These are phyloP conservation scores for Pontederia crassipes DNA, from an alignment of 176 grass and related monocot genomes.

Conservation along the genomic window DNA sequence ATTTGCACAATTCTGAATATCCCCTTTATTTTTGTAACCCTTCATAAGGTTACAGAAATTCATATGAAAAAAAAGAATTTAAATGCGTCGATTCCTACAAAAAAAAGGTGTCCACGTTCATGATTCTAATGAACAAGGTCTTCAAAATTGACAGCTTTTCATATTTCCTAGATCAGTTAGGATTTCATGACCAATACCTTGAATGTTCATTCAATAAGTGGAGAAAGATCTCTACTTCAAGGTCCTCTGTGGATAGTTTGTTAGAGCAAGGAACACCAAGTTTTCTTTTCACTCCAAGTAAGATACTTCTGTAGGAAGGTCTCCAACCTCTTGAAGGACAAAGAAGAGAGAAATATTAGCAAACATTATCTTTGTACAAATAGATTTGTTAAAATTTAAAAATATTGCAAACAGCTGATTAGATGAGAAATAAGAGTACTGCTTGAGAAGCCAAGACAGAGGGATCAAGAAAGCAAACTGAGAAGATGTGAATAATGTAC, in stretches of 20 bases:
- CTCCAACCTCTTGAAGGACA: conserved; percentile 56
- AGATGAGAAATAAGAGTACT: no score
- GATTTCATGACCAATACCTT: conserved; percentile 31
- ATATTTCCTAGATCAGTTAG: neutral
- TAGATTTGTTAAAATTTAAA: neutral
- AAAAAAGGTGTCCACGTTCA: no score
- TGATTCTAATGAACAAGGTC: no score
- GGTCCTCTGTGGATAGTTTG: conserved; percentile 71
- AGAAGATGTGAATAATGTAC: no score
- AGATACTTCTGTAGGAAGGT: conserved; percentile 67
- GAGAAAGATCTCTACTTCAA: conserved; percentile 95
- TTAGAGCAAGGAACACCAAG: conserved; percentile 57
- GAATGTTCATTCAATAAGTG: conserved; percentile 79
- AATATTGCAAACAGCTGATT: neutral
- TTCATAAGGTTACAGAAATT: no score
- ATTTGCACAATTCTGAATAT: no score
- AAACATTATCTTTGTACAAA: neutral
- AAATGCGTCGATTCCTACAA: no score
- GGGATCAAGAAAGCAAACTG: no score
- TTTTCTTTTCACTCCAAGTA: conserved; percentile 66
- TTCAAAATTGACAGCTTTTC: no score
- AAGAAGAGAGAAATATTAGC: conserved; percentile 1
- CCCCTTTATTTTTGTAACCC: no score
- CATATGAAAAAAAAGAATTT: no score
- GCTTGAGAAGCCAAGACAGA: no score